Percentiles rank a stretch among this genome's conserved stretches.
Conservation (phyloP, 139 green algal species). For the Chlorella vulgaris region DNA sequence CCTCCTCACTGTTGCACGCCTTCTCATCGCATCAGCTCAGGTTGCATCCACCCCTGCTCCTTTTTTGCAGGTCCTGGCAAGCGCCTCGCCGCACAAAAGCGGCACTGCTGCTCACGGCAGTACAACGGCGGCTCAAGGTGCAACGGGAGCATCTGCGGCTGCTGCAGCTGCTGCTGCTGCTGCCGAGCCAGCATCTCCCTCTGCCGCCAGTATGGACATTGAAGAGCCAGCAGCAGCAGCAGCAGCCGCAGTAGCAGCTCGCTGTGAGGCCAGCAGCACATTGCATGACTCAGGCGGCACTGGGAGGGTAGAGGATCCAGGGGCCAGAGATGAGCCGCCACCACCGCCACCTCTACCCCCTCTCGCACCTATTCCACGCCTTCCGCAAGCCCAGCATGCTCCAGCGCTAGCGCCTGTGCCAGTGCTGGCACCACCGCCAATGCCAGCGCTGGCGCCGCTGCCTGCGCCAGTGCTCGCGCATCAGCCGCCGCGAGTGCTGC, state of each 20-base stretch:
- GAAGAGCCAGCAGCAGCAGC: not conserved
- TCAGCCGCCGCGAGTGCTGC: too few relatives aligned
- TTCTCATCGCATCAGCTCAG: not conserved
- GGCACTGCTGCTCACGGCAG: not conserved
- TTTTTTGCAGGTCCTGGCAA: not conserved
- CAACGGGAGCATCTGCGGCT: not conserved
- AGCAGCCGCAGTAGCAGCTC: not conserved
- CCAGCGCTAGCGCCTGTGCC: not conserved
- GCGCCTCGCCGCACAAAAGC: not conserved
- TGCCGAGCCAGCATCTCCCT: not conserved
- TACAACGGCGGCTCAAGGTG: not conserved
- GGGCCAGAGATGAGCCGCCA: not conserved
- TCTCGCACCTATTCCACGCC: not conserved
- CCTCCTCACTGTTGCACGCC: not conserved
- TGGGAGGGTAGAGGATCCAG: not conserved
- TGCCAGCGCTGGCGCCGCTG: not conserved
- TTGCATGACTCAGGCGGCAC: not conserved
- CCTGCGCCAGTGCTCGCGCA: too few relatives aligned
- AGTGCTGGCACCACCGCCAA: not conserved
- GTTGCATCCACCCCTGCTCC: not conserved
- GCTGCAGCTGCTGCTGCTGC: not conserved
- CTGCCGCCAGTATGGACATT: not conserved
- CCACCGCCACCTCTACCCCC: not conserved
- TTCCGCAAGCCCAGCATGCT: not conserved
- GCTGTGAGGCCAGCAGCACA: conserved; percentile 5